Evolutionary conservation across 2,329 filamentous ascomycete genomes (phyloP).

Genomic region (Penicillium decumbens): DNA sequence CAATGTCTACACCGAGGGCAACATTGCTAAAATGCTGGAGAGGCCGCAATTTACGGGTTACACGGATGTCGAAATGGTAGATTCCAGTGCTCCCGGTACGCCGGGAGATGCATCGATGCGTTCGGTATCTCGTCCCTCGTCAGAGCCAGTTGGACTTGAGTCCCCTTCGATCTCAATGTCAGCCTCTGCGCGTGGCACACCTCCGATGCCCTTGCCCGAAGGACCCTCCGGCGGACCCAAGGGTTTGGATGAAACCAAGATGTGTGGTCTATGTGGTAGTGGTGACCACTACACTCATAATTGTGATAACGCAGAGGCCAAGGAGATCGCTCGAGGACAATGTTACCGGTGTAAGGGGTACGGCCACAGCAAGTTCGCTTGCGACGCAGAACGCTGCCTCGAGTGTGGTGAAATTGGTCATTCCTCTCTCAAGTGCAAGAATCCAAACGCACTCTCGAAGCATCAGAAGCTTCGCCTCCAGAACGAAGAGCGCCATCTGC

Average conservation of each 20-base stretch:
- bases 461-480: conserved; percentile 34
- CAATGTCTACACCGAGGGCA: conserved; percentile 69
- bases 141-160: conserved; percentile 20
- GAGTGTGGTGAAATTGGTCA: conserved; percentile 46
- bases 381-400: conserved; percentile 41
- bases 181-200: conserved; percentile 26
- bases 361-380: conserved; percentile 38
- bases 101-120: conserved; percentile 20
- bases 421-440: conserved; percentile 31
- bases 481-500: conserved; percentile 37
- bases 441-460: conserved; percentile 33
- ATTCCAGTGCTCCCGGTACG: conserved; percentile 15
- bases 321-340: conserved; percentile 34
- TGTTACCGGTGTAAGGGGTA: conserved; percentile 42
- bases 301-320: conserved; percentile 45
- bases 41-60: conserved; percentile 49
- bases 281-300: conserved; percentile 42
- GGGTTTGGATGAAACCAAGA: conserved; percentile 41
- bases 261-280: conserved; percentile 46
- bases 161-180: conserved; percentile 20
- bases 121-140: conserved; percentile 32
- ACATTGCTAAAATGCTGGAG: conserved; percentile 53
- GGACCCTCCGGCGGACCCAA: conserved; percentile 43
- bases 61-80: conserved; percentile 43
- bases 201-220: conserved; percentile 24